Evolutionary conservation across 148 eudicot species (phyloP), one percentile per base, ranked within the genome.

Genomic region (Fagopyrum tataricum): DNA sequence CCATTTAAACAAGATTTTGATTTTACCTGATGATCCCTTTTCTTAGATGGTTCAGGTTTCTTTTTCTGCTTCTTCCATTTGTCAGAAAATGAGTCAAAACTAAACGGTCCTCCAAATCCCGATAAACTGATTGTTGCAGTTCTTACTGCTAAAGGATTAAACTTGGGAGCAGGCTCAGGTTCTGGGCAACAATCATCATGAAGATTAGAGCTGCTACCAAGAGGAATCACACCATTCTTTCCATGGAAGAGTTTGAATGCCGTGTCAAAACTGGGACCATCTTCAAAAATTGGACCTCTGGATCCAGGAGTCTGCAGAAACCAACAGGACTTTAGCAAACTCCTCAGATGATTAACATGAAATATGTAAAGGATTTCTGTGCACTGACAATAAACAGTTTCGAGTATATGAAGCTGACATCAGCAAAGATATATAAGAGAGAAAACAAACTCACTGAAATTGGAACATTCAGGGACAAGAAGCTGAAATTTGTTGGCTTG

Each of bases 231-330:
- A 62, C 97, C 94, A 78, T 89, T 85, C 79, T 86, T 81, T 49
- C 94, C 97, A 76, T 91, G 97, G 74, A 91, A 91, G 56, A 89
- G 79, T 67, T 81, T 84, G 78, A 91, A 91, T 9, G 97, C 94
- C 84, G 77, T 51, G 77, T 87, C 90, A 67, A 89, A 91, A 77
- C 82, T 87, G 74, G 97, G 87, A 66, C 87, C 90, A 79, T 91
- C 97, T 83, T 91, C 97, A 82, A 91, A 91, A 26, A 91, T 87
- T 18, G 97, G 94, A 84, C 97, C 97, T 74, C 81, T 91, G 74
- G 82, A 82, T 37, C 46, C 44, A 67, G 70, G 70, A 13, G 46
- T 37, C 70, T 67, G 70, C 43, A 67, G 70, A 21, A 67, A 17
- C 46, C 2, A 26, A 64, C 6, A 18, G 40, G 5, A 14, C 18